phyloP scores from a whole-genome alignment of 768 basidiomycete species.

The Hypholoma sublateritium region DNA sequence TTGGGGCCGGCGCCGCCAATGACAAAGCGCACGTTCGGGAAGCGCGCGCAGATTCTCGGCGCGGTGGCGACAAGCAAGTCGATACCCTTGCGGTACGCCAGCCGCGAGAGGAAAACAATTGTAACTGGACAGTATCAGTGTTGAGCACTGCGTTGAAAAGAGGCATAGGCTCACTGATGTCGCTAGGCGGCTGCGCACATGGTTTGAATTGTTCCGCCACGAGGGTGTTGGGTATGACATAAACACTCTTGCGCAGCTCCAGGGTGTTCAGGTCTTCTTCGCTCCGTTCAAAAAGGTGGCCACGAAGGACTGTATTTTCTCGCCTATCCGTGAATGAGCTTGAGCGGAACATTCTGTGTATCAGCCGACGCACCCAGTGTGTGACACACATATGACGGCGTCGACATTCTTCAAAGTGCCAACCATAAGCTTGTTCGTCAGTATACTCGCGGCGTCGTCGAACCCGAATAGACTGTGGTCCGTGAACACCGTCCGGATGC shows the following conservation, averaged over 20 bases:
- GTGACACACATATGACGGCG: slow-evolving; percentile 93
- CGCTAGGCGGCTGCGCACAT: slow-evolving; percentile 40
- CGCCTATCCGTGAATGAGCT: slow-evolving; percentile 51
- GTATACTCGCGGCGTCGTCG: slow-evolving; percentile 93
- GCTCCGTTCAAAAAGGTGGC: slow-evolving; percentile 63
- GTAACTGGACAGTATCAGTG: slow-evolving; percentile 56
- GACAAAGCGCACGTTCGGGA: slow-evolving; percentile 86
- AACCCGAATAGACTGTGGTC: slow-evolving; percentile 98
- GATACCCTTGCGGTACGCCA: slow-evolving; percentile 95
- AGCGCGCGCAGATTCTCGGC: slow-evolving; percentile 82
- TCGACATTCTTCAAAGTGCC: slow-evolving; percentile 89
- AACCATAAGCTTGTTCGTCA: slow-evolving; percentile 93
- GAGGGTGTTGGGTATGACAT: slow-evolving; percentile 93
- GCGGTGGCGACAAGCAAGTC: slow-evolving; percentile 93
- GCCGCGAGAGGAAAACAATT: slow-evolving; percentile 85
- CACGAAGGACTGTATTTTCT: slow-evolving; percentile 95
- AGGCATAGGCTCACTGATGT: slow-evolving; percentile 50
- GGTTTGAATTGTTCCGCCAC: slow-evolving; percentile 88
- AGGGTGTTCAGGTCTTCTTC: slow-evolving; percentile 43
- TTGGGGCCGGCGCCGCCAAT: slow-evolving; percentile 96
- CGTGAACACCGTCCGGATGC: slow-evolving; percentile 90
- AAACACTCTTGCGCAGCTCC: slow-evolving; percentile 58
- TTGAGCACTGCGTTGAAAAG: background rate
- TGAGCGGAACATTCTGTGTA: background rate
- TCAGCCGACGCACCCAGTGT: slow-evolving; percentile 76